These are phyloP conservation scores for Hypoxylon sp. DNA, from an alignment of 2,329 filamentous ascomycete species.

Conservation along the genomic window DNA sequence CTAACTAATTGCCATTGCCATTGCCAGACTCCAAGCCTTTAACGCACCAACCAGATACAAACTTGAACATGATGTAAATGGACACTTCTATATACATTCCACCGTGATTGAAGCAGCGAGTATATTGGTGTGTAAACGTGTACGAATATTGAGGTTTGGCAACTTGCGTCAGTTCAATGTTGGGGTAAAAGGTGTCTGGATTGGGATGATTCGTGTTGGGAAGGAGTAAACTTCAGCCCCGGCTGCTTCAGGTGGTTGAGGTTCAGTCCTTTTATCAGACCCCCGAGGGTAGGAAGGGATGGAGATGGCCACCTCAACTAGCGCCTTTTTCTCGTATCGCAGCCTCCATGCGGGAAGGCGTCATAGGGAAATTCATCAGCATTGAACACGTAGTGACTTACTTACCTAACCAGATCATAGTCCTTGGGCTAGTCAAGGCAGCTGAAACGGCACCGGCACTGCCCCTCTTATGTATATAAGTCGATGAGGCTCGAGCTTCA, in stretches of 20 bases:
- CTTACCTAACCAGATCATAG: conserved; percentile 43
- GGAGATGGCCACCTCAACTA: conserved; percentile 9
- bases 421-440: conserved; percentile 22
- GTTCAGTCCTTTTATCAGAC: conserved; percentile 20
- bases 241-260: no score
- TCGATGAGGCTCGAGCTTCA: conserved; percentile 28
- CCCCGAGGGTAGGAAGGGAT: conserved; percentile 7
- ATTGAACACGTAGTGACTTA: conserved; percentile 19
- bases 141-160: conserved; percentile 10
- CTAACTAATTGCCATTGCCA: conserved; percentile 3
- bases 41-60: conserved; percentile 24
- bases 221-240: conserved; percentile 10
- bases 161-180: conserved; percentile 16
- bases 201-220: neutral
- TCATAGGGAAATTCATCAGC: conserved; percentile 11
- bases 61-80: conserved; percentile 11
- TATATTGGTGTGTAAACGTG: neutral
- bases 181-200: neutral
- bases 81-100: conserved; percentile 33
- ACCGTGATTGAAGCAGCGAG: neutral
- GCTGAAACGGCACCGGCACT: conserved; percentile 16
- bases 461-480: conserved; percentile 32
- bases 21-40: conserved; percentile 7
- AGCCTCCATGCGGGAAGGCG: conserved; percentile 16
- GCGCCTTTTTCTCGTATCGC: conserved; percentile 22